phyloP scores from a whole-genome alignment of 2,329 filamentous ascomycete species.

The Nemania serpens region DNA sequence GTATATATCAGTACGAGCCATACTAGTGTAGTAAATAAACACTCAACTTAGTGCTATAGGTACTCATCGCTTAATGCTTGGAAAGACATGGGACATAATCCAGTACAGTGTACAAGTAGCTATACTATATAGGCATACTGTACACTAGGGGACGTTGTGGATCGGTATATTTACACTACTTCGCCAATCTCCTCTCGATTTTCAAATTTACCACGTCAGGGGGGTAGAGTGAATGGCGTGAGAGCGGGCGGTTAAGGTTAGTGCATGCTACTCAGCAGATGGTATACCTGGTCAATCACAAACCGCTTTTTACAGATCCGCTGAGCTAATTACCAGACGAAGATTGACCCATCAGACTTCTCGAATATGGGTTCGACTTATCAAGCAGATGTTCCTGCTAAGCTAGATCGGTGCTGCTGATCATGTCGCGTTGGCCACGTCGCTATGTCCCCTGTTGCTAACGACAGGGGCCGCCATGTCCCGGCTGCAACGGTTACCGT shows the following conservation, averaged over 20 bases:
- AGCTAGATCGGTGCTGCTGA: not conserved
- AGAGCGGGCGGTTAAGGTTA: not conserved
- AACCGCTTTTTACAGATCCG: not conserved
- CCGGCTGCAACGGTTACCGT: slow-evolving; percentile 27
- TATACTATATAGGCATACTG: too few species aligned
- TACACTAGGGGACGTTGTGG: too few species aligned
- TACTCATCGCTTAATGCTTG: too few species aligned
- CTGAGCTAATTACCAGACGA: not conserved
- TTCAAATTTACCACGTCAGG: too few species aligned
- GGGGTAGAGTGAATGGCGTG: not conserved
- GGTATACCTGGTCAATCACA: not conserved
- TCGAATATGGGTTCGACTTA: not conserved
- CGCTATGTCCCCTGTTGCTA: slow-evolving; percentile 5
- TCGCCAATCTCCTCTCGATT: too few species aligned
- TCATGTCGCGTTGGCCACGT: slow-evolving; percentile 4
- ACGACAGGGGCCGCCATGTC: slow-evolving; percentile 24
- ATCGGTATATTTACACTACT: too few species aligned
- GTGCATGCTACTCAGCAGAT: too few species aligned
- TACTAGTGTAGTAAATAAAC: not conserved
- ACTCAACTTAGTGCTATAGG: too few species aligned
- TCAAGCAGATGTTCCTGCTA: not conserved
- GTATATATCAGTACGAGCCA: not conserved
- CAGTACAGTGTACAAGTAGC: too few species aligned
- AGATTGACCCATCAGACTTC: not conserved
- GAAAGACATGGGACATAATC: too few species aligned